Percentiles rank a stretch among this genome's conserved stretches.
Conservation (phyloP, 164 flowering plant genomes). For the Vitis vinifera region DNA sequence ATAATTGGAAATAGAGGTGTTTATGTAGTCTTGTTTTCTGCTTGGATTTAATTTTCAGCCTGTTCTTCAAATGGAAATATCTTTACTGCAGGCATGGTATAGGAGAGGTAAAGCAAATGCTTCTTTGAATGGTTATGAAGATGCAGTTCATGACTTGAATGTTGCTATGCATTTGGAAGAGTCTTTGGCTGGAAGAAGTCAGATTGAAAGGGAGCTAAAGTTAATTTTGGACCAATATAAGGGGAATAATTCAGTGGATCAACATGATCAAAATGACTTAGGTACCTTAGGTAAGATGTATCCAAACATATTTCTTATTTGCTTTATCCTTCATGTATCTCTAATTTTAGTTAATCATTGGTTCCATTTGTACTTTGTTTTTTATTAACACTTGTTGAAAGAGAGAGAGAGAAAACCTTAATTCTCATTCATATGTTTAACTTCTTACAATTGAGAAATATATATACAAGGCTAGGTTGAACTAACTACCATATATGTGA, state of each 20-base stretch:
- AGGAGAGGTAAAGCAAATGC: slow-evolving; percentile 76
- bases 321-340: not conserved
- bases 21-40: not conserved
- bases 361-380: not conserved
- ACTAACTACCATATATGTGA: no score
- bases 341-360: not conserved
- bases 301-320: not conserved
- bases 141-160: slow-evolving; percentile 63
- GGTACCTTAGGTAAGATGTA: slow-evolving; percentile 30
- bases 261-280: slow-evolving; percentile 16
- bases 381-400: not conserved
- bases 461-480: no score
- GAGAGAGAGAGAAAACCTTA: no score
- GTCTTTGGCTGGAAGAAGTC: slow-evolving; percentile 54
- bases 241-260: slow-evolving; percentile 10
- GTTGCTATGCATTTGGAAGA: slow-evolving; percentile 52
- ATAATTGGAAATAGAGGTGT: not conserved
- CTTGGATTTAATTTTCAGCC: not conserved
- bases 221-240: slow-evolving; percentile 20
- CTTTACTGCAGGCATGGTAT: slow-evolving; percentile 78
- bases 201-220: slow-evolving; percentile 53
- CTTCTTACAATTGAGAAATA: no score
- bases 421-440: no score
- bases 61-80: slow-evolving; percentile 1
- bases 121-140: slow-evolving; percentile 51